Percentiles rank a stretch among this genome's conserved stretches.
Evolutionary conservation across 2,329 filamentous ascomycete genomes (phyloP).

Genomic region (Zalaria sp.): DNA sequence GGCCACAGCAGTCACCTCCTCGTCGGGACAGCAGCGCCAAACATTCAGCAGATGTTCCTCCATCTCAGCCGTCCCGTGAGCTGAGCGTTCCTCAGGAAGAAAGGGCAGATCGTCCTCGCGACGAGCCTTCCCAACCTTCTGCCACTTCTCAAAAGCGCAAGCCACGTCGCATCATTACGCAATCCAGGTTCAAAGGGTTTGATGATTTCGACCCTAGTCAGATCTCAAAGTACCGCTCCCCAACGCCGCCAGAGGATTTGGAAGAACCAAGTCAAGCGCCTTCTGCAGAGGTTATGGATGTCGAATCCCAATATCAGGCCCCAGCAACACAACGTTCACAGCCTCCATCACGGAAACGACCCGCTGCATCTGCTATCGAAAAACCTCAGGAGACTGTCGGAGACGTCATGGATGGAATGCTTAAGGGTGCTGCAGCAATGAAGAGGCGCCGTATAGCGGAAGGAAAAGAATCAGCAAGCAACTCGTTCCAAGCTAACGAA

Average conservation of each 20-base stretch:
- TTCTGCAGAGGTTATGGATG: slow-evolving; percentile 10
- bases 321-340: slow-evolving; percentile 14
- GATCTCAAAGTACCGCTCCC: slow-evolving; percentile 9
- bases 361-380: slow-evolving; percentile 7
- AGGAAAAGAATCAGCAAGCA: background rate
- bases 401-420: slow-evolving; percentile 55
- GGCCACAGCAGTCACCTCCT: background rate
- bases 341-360: slow-evolving; percentile 13
- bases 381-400: slow-evolving; percentile 10
- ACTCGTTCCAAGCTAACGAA: background rate
- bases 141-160: slow-evolving; percentile 4
- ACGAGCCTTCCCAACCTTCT: background rate
- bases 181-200: slow-evolving; percentile 44
- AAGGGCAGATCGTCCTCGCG: background rate
- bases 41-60: background rate
- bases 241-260: slow-evolving; percentile 2
- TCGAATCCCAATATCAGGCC: slow-evolving; percentile 10
- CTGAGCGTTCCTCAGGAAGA: background rate
- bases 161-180: slow-evolving; percentile 20
- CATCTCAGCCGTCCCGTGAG: background rate
- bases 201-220: slow-evolving; percentile 22
- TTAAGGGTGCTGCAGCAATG: slow-evolving; percentile 61
- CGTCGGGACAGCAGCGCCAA: background rate
- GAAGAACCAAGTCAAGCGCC: slow-evolving; percentile 10
- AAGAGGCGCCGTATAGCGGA: slow-evolving; percentile 62